Percentiles rank a stretch among this genome's conserved stretches.
These are phyloP conservation scores for Ceratobasidium papillatum DNA, from an alignment of 1,284 basidiomycete species.

Conservation along the genomic window DNA sequence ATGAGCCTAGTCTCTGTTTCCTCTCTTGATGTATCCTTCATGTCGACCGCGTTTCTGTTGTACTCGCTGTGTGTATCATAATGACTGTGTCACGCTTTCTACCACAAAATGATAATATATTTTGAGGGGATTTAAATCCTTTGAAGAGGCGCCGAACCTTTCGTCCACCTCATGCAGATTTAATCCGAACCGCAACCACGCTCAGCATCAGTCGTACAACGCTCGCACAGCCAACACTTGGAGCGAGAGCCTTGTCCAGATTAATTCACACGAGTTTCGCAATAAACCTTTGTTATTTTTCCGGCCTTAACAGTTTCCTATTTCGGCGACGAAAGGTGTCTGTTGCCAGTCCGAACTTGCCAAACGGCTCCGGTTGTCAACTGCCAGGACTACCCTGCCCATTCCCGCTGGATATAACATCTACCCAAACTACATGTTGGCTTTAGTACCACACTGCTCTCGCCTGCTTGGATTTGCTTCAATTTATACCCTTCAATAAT, in stretches of 20 bases:
- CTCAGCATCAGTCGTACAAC: neutral
- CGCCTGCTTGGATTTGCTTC: neutral
- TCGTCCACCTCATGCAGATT: neutral
- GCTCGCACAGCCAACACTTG: neutral
- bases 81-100: neutral
- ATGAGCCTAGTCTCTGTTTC: neutral
- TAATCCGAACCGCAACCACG: neutral
- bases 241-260: neutral
- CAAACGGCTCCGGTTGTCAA: neutral
- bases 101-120: too few relatives aligned
- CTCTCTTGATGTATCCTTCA: neutral
- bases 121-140: neutral
- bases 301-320: neutral
- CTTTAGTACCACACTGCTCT: neutral
- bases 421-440: neutral
- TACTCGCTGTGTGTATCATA: neutral
- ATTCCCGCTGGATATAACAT: neutral
- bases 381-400: neutral
- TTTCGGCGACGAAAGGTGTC: constrained; percentile 1
- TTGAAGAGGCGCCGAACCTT: neutral
- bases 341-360: neutral
- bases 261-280: neutral
- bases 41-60: neutral
- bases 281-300: neutral
- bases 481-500: neutral